Conservation (phyloP, 345 rosid species). For the Dimocarpus longan region DNA sequence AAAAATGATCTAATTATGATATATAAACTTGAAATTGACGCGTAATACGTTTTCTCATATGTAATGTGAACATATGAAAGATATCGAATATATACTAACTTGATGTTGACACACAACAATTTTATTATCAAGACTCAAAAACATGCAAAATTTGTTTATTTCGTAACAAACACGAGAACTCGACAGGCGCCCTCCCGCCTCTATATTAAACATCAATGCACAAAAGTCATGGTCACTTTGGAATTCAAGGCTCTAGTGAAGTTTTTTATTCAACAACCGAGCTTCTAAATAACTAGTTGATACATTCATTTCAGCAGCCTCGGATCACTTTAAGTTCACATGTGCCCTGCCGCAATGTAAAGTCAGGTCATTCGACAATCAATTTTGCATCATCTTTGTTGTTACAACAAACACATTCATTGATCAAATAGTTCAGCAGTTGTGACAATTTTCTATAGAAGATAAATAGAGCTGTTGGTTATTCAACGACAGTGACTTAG, state of each 20-base stretch:
- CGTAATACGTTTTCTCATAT: no score
- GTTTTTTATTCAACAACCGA: neutral
- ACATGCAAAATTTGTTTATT: neutral
- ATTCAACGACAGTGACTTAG: neutral
- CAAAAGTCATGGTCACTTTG: neutral
- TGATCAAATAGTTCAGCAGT: neutral
- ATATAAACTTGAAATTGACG: no score
- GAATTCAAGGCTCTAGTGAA: neutral
- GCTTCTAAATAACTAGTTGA: slow-evolving; percentile 8
- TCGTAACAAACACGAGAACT: neutral
- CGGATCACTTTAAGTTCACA: slow-evolving; percentile 21
- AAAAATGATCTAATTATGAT: no score
- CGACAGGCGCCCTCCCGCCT: neutral
- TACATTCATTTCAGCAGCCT: neutral
- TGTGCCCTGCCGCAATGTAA: slow-evolving; percentile 2
- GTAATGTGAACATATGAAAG: no score
- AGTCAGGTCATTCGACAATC: neutral
- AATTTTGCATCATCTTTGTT: neutral
- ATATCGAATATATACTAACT: no score
- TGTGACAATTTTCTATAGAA: neutral
- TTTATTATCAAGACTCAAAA: neutral
- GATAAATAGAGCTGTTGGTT: neutral
- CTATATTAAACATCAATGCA: neutral
- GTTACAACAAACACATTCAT: no score
- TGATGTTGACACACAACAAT: no score